phyloP scores from a whole-genome alignment of 306 rosid genomes.

The Pterocarpus santalinus region DNA sequence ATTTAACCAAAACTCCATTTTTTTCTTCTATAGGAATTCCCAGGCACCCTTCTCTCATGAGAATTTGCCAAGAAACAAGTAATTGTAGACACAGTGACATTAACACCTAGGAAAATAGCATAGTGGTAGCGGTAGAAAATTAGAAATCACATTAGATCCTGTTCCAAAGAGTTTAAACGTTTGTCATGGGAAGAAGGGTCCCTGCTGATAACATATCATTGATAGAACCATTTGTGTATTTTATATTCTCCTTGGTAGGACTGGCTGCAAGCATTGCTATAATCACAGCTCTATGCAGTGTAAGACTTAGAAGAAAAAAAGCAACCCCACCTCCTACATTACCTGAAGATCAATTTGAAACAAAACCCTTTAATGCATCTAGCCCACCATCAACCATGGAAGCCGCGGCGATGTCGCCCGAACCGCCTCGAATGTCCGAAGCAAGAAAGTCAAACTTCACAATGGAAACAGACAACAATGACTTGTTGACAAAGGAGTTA shows the following conservation, averaged over 20 bases:
- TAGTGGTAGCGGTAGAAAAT: background rate
- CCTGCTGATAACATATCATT: constrained; percentile 53
- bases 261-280: constrained; percentile 61
- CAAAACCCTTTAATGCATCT: background rate
- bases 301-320: constrained; percentile 45
- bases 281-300: constrained; percentile 63
- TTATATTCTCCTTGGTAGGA: constrained; percentile 54
- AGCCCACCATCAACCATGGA: background rate
- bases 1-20: background rate
- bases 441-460: constrained; percentile 3
- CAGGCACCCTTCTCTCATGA: constrained; percentile 1
- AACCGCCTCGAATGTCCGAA: constrained; percentile 24
- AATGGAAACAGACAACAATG: constrained; percentile 6
- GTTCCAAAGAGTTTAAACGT: constrained; percentile 19
- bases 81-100: background rate
- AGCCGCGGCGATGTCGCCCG: background rate
- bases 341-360: constrained; percentile 8
- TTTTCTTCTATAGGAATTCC: background rate
- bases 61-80: background rate
- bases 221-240: constrained; percentile 51
- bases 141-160: background rate
- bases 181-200: constrained; percentile 74
- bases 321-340: background rate
- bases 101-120: constrained; percentile 6
- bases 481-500: constrained; percentile 44